These are phyloP conservation scores for Podaxis pistillaris DNA, from an alignment of 768 basidiomycete genomes.

Conservation along the genomic window DNA sequence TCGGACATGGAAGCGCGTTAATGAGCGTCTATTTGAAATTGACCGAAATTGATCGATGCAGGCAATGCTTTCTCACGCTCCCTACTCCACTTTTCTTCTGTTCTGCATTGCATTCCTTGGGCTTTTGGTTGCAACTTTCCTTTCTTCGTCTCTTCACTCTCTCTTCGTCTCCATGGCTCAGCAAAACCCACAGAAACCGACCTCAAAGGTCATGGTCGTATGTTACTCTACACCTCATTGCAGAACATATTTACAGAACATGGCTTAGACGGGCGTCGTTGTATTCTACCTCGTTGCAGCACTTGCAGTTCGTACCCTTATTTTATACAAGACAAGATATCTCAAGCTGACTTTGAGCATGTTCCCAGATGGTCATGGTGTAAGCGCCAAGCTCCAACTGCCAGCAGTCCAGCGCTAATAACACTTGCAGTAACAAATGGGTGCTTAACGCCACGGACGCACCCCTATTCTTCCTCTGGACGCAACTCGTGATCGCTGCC, in stretches of 20 bases:
- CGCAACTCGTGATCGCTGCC: conserved; percentile 79
- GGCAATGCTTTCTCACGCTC: not conserved
- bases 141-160: not conserved
- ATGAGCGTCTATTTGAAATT: conserved; percentile 8
- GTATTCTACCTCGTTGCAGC: conserved; percentile 89
- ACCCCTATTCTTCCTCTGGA: conserved; percentile 85
- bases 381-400: conserved; percentile 29
- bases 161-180: conserved; percentile 3
- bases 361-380: conserved; percentile 85
- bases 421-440: conserved; percentile 76
- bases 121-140: not conserved
- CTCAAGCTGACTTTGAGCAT: not conserved
- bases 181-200: conserved; percentile 20
- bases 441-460: conserved; percentile 72
- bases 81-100: not conserved
- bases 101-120: too few species aligned
- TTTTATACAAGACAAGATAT: not conserved
- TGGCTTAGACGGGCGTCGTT: conserved; percentile 67
- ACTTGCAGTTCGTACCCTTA: conserved; percentile 61
- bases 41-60: not conserved
- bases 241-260: not conserved
- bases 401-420: conserved; percentile 13
- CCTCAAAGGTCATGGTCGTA: conserved; percentile 48
- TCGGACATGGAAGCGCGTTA: conserved; percentile 21
- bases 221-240: conserved; percentile 18